These are phyloP conservation scores for Metrosideros polymorpha DNA, from an alignment of 441 rosid genomes.

Conservation along the genomic window DNA sequence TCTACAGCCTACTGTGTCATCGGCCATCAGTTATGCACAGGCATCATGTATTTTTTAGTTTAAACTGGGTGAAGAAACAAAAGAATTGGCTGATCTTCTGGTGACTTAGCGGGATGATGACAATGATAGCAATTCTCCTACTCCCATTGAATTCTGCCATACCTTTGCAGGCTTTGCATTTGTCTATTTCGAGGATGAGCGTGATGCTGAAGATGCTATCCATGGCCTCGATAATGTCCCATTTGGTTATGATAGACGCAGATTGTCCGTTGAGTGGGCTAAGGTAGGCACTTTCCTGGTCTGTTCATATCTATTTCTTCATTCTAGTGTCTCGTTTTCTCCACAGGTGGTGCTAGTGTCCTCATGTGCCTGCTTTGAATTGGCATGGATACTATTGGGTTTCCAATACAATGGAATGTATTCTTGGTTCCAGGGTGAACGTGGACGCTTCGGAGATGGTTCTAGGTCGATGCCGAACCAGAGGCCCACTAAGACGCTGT, in stretches of 20 bases:
- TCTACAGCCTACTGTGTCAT: neutral
- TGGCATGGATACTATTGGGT: neutral
- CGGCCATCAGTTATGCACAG: neutral
- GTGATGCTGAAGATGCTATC: neutral
- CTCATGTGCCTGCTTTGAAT: neutral
- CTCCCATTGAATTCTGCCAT: neutral
- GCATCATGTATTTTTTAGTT: neutral
- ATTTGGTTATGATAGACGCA: neutral
- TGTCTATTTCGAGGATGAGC: neutral
- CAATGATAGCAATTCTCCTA: neutral
- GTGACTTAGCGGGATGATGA: neutral
- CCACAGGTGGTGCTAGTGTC: neutral
- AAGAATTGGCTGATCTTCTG: neutral
- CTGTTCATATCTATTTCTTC: neutral
- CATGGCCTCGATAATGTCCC: neutral
- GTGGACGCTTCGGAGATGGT: slow-evolving; percentile 55
- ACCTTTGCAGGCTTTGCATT: neutral
- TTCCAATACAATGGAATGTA: neutral
- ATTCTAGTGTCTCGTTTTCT: neutral
- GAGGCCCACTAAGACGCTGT: slow-evolving; percentile 80
- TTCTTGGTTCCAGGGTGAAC: slow-evolving; percentile 48
- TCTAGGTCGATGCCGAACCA: slow-evolving; percentile 33
- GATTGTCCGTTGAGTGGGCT: neutral
- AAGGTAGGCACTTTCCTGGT: neutral
- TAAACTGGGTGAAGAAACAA: neutral